Evolutionary conservation across 495 filamentous ascomycete genomes (phyloP), one percentile per base, ranked within the genome.

Genomic region (Staphylotrichum tortipilum): DNA sequence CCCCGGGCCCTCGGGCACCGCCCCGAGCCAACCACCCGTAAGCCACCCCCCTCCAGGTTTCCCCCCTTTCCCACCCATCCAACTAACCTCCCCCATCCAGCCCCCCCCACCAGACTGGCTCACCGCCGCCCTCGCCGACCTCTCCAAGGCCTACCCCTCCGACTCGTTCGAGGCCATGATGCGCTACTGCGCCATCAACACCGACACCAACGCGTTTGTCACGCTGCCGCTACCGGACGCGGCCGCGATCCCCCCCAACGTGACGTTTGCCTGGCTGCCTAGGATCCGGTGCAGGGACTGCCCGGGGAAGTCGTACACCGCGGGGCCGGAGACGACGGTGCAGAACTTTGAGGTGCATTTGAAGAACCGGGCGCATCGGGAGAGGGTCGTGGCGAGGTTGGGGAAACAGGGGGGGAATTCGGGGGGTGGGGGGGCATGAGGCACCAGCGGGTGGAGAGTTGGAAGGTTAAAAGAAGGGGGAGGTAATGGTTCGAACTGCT

Each of bases 281-380:
- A 78, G 92, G 24, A 95, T 96, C 47, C 77, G 83, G 29, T 98
- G 92, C 60, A 78, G 80, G 35, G 92, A 96, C 61, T 96, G 92
- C 67, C 86, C 91, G 2, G 88, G 89, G 29, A 96, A 95, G 63
- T 69, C 94, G 26, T 98, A 98, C 63, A 95, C 85, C 0, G 84
- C 88, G 1, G 85, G 86, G 0, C 90, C 91, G 0, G 87, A 80
- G 19, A 82, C 76, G 60, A 88, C 89, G 0, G 83, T 89, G 10
- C 81, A 82, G n/a, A 89, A 92, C 59, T 95, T 95, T 49, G 84
- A 91, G 67, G 81, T 91, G 6, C 89, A 95, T 68, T 70, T 94
- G n/a, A 83, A 79, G 57, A 92, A 94, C 66, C 68, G 80, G 31
- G 65, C 75, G 18, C 92, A 96, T 70, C 81, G 83, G 60, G 79